These are phyloP conservation scores for Myxozyma neotropica DNA, from an alignment of 805 yeast genomes.

Conservation along the genomic window DNA sequence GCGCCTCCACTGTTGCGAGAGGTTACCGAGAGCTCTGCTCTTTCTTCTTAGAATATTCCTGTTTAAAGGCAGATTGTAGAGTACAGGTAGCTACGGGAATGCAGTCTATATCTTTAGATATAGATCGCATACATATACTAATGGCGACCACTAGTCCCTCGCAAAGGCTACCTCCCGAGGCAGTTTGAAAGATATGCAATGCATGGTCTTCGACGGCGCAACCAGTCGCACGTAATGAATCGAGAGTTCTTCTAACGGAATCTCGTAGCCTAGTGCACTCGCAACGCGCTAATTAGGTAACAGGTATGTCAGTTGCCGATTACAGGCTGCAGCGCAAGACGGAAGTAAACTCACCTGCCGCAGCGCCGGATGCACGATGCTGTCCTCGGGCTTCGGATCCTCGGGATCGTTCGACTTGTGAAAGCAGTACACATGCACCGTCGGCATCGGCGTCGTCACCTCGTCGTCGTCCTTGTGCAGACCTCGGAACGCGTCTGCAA, in stretches of 20 bases:
- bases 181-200: slow-evolving; percentile 77
- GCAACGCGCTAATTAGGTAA: slow-evolving; percentile 37
- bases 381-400: slow-evolving; percentile 70
- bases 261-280: slow-evolving; percentile 50
- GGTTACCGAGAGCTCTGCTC: too few relatives aligned
- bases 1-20: too few relatives aligned
- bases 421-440: slow-evolving; percentile 87
- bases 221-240: slow-evolving; percentile 91
- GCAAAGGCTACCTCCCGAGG: slow-evolving; percentile 47
- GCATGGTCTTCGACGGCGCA: slow-evolving; percentile 97
- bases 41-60: too few relatives aligned
- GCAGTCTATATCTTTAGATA: too few relatives aligned
- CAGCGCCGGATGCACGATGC: slow-evolving; percentile 69
- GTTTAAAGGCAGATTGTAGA: too few relatives aligned
- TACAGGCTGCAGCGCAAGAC: not conserved
- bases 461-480: slow-evolving; percentile 51
- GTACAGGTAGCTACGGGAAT: too few relatives aligned
- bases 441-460: slow-evolving; percentile 60
- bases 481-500: slow-evolving; percentile 71
- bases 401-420: slow-evolving; percentile 73
- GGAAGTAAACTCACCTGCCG: slow-evolving; percentile 51
- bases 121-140: too few relatives aligned
- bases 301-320: not conserved
- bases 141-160: not conserved
- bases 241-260: slow-evolving; percentile 50